Evolutionary conservation across 192 early-diverging fungal genomes (phyloP).

Genomic region (Funneliformis mosseae): DNA sequence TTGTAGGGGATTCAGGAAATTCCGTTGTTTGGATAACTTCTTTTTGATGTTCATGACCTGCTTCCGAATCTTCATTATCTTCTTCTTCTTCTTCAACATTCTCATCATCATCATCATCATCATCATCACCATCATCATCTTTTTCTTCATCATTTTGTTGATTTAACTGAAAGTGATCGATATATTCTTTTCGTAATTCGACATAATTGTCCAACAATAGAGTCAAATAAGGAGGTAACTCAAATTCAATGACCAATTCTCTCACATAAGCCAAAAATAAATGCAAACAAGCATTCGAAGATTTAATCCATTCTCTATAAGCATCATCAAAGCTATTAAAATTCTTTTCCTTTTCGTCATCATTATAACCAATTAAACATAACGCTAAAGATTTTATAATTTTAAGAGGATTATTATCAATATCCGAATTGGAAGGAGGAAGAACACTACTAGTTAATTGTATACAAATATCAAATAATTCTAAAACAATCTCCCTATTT

Average conservation of each 20-base stretch:
- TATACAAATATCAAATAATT: slow-evolving; percentile 26
- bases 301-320: slow-evolving; percentile 30
- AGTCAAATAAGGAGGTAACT: slow-evolving; percentile 17
- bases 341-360: neutral
- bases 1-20: neutral
- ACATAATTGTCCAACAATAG: slow-evolving; percentile 33
- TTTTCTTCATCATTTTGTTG: neutral
- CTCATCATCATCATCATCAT: neutral
- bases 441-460: slow-evolving; percentile 2
- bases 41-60: too few relatives aligned
- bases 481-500: slow-evolving; percentile 25
- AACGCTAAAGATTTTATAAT: slow-evolving; percentile 31
- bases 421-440: neutral
- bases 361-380: slow-evolving; percentile 14
- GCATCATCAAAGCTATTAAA: slow-evolving; percentile 30
- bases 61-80: neutral
- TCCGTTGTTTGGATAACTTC: neutral
- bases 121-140: neutral
- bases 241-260: neutral
- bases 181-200: slow-evolving; percentile 8
- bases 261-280: slow-evolving; percentile 30
- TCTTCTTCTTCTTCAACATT: too few relatives aligned
- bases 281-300: slow-evolving; percentile 31
- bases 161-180: neutral
- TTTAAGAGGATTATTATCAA: slow-evolving; percentile 21